Percentiles rank a stretch among this genome's conserved stretches.
These are phyloP conservation scores for Pseudoturritis turrita DNA, from an alignment of 345 rosid species.

Conservation along the genomic window DNA sequence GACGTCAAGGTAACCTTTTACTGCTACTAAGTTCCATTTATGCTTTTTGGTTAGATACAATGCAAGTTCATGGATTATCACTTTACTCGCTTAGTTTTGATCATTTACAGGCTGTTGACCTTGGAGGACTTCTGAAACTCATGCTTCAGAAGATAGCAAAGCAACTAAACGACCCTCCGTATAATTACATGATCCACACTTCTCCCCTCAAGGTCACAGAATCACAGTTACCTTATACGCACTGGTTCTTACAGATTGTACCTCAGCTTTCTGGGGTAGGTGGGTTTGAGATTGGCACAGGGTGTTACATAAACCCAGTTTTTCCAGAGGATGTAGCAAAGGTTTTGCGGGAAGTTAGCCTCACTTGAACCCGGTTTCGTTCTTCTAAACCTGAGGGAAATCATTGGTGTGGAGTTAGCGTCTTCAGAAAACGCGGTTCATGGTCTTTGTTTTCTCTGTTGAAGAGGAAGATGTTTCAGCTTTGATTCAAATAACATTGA, in stretches of 20 bases:
- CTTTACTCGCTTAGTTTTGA: not conserved
- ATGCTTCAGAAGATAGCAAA: conserved; percentile 56
- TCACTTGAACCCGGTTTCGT: conserved; percentile 19
- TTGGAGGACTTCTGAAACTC: conserved; percentile 65
- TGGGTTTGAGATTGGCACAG: conserved; percentile 78
- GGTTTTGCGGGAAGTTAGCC: conserved; percentile 57
- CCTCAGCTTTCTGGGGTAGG: conserved; percentile 67
- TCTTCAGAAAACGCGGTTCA: not conserved
- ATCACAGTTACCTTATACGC: conserved; percentile 43
- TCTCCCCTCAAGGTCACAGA: conserved; percentile 48
- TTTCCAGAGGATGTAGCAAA: conserved; percentile 84
- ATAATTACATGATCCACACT: conserved; percentile 85
- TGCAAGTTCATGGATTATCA: not conserved
- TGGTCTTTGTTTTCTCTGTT: not conserved
- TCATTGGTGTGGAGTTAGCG: not conserved
- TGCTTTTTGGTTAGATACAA: not conserved
- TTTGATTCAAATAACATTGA: not conserved
- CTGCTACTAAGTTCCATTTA: not conserved
- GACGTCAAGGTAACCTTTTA: conserved; percentile 41
- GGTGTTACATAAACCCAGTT: conserved; percentile 87
- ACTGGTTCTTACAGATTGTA: conserved; percentile 78
- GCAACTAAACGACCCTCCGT: conserved; percentile 68
- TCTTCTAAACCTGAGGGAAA: not conserved
- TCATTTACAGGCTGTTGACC: conserved; percentile 59
- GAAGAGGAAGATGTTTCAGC: not conserved